Evolutionary conservation across 2,329 filamentous ascomycete genomes (phyloP).

Genomic region (Fusarium pseudocircinatum): DNA sequence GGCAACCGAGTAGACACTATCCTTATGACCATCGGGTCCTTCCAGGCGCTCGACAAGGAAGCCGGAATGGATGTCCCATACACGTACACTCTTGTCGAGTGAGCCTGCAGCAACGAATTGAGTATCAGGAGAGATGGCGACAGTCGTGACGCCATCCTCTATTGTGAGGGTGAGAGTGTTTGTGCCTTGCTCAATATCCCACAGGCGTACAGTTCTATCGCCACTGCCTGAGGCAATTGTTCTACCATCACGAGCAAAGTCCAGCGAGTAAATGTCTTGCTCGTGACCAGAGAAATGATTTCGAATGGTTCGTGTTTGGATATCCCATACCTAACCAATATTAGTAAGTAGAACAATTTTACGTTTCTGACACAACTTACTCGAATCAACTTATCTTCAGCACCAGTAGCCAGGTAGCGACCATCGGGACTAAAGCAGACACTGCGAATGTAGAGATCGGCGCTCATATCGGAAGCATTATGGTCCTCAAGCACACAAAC

Average conservation of each 20-base stretch:
- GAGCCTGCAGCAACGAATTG: conserved; percentile 95
- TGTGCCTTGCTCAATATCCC: conserved; percentile 89
- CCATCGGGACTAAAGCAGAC: conserved; percentile 99
- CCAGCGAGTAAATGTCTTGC: conserved; percentile 96
- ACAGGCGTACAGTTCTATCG: conserved; percentile 92
- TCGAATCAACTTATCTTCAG: conserved; percentile 96
- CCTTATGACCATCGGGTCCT: conserved; percentile 93
- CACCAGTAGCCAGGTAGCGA: conserved; percentile 91
- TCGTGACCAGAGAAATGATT: conserved; percentile 97
- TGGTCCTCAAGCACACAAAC: conserved; percentile 92
- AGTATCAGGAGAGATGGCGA: conserved; percentile 95
- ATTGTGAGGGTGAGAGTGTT: conserved; percentile 89
- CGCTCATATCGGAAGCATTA: conserved; percentile 78
- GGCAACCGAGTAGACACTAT: conserved; percentile 95
- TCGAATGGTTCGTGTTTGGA: conserved; percentile 81
- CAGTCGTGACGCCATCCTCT: conserved; percentile 96
- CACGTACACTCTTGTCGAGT: conserved; percentile 95
- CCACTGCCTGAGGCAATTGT: conserved; percentile 96
- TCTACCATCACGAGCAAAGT: conserved; percentile 92
- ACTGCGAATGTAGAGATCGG: conserved; percentile 95
- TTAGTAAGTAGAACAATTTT: conserved; percentile 13
- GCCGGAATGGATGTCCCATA: conserved; percentile 91
- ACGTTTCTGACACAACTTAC: conserved; percentile 63
- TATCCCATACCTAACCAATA: conserved; percentile 89
- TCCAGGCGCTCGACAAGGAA: conserved; percentile 92